Base-by-base conservation (phyloP, 1,284 basidiomycete species). In the Takashimella tepidaria region DNA sequence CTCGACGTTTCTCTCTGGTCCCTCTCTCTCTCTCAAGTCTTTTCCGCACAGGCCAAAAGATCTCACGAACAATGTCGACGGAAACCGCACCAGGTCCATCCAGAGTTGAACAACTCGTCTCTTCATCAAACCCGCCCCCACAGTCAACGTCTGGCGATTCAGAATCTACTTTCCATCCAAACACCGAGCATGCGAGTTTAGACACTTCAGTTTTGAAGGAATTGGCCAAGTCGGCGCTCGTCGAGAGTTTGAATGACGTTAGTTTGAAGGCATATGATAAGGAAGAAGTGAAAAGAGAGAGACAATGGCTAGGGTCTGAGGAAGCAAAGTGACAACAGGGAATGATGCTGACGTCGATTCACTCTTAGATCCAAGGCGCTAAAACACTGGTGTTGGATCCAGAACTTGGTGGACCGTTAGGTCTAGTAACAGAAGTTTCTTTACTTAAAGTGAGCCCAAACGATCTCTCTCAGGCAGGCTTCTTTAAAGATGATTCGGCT, bases 331-430 rank as follows among this genome's bases (percentile, higher is more conserved):
- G 31, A 16, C 8, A 8, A 37, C 16, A 8, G 8, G 31, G 31
- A 37, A 41, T 40, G 40, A 41, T 45, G 43, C 46, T 57, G 24
- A 55, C 41, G 31, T n/a, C n/a, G 11, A 21, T 24, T 13, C 50
- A n/a, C n/a, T n/a, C n/a, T n/a, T n/a, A 92, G 88, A 88, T 97
- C 4, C 89, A 88, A 75, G 93, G 92, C 8, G 85, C 89, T 48
- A 98, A 98, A 80, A 98, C 95, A 1, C 84, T 99, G 41, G 89
- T 98, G 26, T 82, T 99, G 3, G 92, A 98, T 64, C 80, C 89
- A 1, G 81, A 84, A 2, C 78, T 98, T 10, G 89, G 92, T 2
- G 95, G 95, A 0, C 93, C 95, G 0, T 79, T 99, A 4, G 92
- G 93, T 1, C 81, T 98, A 16, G 84, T 98, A 23, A 92, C 89